Base-by-base conservation (phyloP, 768 basidiomycete species). In the Termitomyces sp. region DNA sequence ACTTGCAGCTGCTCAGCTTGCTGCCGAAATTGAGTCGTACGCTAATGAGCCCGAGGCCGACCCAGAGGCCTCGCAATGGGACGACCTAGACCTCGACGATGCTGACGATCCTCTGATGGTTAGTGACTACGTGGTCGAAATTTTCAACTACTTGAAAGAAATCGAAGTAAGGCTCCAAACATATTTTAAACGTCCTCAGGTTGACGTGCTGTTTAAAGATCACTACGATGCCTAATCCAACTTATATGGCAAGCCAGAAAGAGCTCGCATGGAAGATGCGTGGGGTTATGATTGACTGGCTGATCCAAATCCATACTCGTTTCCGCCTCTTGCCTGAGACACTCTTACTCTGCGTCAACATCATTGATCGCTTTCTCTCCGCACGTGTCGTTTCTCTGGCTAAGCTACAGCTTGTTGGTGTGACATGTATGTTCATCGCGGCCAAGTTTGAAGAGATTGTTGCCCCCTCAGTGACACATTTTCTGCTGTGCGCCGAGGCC, bases 201-300 rank as follows among this genome's bases (percentile, higher is more conserved):
- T 34, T 70, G 32, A 65, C 59, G 16, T 29, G 41, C 18, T 53
- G 32, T 42, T 26, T 53, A 47, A 59, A 83, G 94, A 75, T 86
- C 63, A 79, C 76, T 16, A 94, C 90, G 0, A 87, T 97, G 79
- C 92, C 97, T 7, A 92, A 92, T 65, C 87, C 93, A 2, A 85
- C 92, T 68, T 99, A 98, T 73, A 99, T 98, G 94, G 83, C 89
- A 36, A 87, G 78, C 63, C 97, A 99, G 72, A 89, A 88, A 64
- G 93, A 98, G 62, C 82, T 99, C 42, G 89, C 91, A 1, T 98
- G 96, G 96, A 89, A 90, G 62, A 96, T 96, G 91, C 91, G 96
- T 9, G 88, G 90, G 7, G 90, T 98, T 62, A 82, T 98, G 27
- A 88, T 90, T 58, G 96, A 98, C 76, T 98, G 95, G 95, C 78